A percentile compares a stretch with the other conserved stretches of the same genome.
Evolutionary conservation across 2,329 filamentous ascomycete genomes (phyloP).

Genomic region (Fusarium succisae): DNA sequence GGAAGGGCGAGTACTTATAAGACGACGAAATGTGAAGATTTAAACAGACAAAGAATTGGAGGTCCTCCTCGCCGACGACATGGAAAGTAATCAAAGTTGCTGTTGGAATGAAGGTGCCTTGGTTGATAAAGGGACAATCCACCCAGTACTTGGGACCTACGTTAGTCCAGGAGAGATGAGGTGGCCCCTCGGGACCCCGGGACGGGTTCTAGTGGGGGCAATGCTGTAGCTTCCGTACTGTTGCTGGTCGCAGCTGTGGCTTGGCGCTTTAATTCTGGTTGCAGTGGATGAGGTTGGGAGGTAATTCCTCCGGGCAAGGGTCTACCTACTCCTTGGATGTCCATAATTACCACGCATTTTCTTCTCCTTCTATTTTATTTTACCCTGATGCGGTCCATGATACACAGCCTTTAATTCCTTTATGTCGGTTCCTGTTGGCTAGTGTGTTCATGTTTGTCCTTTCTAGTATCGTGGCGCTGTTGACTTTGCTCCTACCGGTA

Average conservation of each 20-base stretch:
- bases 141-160: background rate
- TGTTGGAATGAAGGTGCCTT: slow-evolving; percentile 23
- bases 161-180: slow-evolving; percentile 26
- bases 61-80: slow-evolving; percentile 14
- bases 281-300: slow-evolving; percentile 5
- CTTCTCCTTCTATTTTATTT: background rate
- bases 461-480: background rate
- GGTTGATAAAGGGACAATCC: slow-evolving; percentile 17
- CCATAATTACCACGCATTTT: background rate
- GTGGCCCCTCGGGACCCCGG: slow-evolving; percentile 34
- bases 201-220: slow-evolving; percentile 24
- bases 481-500: background rate
- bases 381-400: background rate
- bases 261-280: slow-evolving; percentile 17
- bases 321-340: background rate
- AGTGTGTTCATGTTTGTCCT: background rate
- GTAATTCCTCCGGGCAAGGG: slow-evolving; percentile 18
- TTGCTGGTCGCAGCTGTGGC: slow-evolving; percentile 14
- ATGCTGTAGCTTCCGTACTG: slow-evolving; percentile 19
- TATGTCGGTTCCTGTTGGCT: background rate
- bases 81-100: slow-evolving; percentile 21
- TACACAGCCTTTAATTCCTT: background rate
- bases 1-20: slow-evolving; percentile 3
- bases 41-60: slow-evolving; percentile 1
- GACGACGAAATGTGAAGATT: slow-evolving; percentile 3